Base-by-base conservation (phyloP, 1,139 yeast genomes). In the Protomyces arabidopsidicola region DNA sequence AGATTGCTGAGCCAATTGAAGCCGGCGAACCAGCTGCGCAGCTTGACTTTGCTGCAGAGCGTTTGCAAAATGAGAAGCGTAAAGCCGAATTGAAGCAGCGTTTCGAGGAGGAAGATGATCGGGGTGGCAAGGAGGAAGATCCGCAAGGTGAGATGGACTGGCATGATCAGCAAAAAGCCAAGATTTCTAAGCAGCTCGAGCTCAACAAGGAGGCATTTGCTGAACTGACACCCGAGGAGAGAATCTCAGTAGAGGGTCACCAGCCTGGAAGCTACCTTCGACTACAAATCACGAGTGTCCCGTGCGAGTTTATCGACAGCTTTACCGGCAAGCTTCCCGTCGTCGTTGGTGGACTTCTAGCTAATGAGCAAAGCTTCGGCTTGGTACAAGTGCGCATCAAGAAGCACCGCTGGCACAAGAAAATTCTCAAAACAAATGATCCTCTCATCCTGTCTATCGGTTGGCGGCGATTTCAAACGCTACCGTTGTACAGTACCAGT, bases 381-480 rank as follows among this genome's bases (percentile, higher is more conserved):
- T 87, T 88, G 70, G 82, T 90, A 79, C 93, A 89, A 73, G 96
- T 90, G 62, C 85, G 98, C 77, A 84, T 95, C 69, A 90, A 97
- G 83, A 86, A 97, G 75, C 99, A 95, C 74, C 86, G 98, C 79
- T 95, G 99, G 99, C 98, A 93, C 76, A 93, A 91, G 74, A 90
- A 90, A 80, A 90, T 95, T 65, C 80, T 95, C 71, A 95, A 95
- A 76, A 85, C 98, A 9, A 95, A 90, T 73, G 99, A 95, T 77
- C 98, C 99, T 0, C 81, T 95, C 69, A 90, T 95, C 68, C 75
- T 95, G 60, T 91, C 98, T 0, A 78, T 95, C 58, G 99, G 99
- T 42, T 95, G 98, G 99, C 84, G 99, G 78, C 82, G 99, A 75
- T 95, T 95, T 79, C 99, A 95, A 76, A 90, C 98, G 0, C 78